Evolutionary conservation across 352 stramenopile species (phyloP).

Genomic region (Phytophthora melonis): DNA sequence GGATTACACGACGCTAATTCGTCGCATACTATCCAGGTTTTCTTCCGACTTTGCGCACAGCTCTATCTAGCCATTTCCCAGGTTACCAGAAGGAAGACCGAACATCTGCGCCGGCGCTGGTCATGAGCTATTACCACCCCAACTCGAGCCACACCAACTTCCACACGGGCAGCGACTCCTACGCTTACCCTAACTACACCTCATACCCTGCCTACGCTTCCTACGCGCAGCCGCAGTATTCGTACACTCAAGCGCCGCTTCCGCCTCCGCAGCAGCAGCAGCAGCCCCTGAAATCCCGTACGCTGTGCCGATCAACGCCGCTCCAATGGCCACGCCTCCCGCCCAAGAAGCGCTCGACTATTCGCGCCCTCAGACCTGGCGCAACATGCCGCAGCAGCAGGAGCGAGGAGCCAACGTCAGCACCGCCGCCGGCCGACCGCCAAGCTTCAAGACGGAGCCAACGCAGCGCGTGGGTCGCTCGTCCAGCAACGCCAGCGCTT

Average conservation of each 20-base stretch:
- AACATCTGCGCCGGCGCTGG: background rate
- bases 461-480: constrained; percentile 13
- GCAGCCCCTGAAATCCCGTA: constrained; percentile 25
- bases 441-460: constrained; percentile 23
- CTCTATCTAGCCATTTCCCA: background rate
- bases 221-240: constrained; percentile 16
- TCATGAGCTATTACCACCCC: constrained; percentile 38
- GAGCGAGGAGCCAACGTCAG: constrained; percentile 22
- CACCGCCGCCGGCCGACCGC: background rate
- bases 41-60: background rate
- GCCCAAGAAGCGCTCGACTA: constrained; percentile 41
- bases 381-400: constrained; percentile 50
- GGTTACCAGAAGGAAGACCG: background rate
- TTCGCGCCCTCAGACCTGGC: constrained; percentile 50
- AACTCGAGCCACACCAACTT: constrained; percentile 21
- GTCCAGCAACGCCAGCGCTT: constrained; percentile 21
- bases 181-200: constrained; percentile 29
- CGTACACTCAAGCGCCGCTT: constrained; percentile 17
- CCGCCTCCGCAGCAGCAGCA: background rate
- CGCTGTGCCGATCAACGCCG: constrained; percentile 32
- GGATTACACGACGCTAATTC: constrained; percentile 19
- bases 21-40: constrained; percentile 17
- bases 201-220: constrained; percentile 25
- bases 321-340: constrained; percentile 13
- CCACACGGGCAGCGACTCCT: constrained; percentile 3